Evolutionary conservation across 768 basidiomycete genomes (phyloP).

Genomic region (Suillus cothurnatus): DNA sequence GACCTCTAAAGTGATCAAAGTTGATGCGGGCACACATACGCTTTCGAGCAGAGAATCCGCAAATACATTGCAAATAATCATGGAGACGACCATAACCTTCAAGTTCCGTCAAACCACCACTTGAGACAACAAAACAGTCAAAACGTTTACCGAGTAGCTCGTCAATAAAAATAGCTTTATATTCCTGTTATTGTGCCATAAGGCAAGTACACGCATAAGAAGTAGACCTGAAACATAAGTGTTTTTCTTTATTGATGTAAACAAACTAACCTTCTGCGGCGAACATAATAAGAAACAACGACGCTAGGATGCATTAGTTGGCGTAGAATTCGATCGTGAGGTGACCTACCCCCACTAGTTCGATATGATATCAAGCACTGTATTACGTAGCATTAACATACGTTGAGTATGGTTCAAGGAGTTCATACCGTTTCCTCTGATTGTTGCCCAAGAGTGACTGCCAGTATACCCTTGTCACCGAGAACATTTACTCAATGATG

Average conservation of each 20-base stretch:
- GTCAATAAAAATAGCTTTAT: conserved; percentile 6
- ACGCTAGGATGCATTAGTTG: neutral
- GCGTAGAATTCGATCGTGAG: neutral
- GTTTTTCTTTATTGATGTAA: neutral
- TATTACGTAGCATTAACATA: neutral
- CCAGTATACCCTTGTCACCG: neutral
- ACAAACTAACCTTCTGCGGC: conserved; percentile 9
- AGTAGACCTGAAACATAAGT: conserved; percentile 12
- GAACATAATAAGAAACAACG: conserved; percentile 11
- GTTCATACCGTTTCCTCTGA: neutral
- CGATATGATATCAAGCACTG: conserved; percentile 15
- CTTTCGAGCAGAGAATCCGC: conserved; percentile 4
- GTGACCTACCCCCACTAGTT: conserved; percentile 10
- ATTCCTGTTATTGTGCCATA: conserved; percentile 4
- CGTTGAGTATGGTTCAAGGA: neutral
- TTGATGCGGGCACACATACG: conserved; percentile 9
- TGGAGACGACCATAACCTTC: conserved; percentile 10
- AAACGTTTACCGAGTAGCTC: conserved; percentile 9
- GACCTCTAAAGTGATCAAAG: neutral
- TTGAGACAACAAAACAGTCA: neutral
- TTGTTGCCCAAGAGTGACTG: neutral
- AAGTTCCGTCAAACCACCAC: neutral
- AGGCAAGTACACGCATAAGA: conserved; percentile 15
- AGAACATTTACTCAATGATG: neutral
- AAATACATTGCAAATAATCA: conserved; percentile 7